Percentiles rank a stretch among this genome's conserved stretches.
Evolutionary conservation across 176 grass and related monocot species (phyloP).

Genomic region (Canna indica): DNA sequence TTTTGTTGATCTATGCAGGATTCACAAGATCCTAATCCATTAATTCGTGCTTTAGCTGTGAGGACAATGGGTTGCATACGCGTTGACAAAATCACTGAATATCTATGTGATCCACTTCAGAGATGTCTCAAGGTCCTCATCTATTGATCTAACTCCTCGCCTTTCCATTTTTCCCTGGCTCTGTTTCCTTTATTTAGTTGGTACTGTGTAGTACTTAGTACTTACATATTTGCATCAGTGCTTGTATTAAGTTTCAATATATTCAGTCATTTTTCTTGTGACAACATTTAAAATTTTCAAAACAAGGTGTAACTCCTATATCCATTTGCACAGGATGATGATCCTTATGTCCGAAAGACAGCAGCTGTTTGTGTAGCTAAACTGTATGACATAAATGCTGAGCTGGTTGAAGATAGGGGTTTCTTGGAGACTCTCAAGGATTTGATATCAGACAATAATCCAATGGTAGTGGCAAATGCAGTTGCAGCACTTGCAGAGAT

Average conservation of each 20-base stretch:
- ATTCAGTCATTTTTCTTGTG: not conserved
- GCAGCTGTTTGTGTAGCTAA: slow-evolving; percentile 99
- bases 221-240: not conserved
- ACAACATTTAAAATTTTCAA: not conserved
- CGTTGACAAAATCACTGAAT: slow-evolving; percentile 98
- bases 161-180: not conserved
- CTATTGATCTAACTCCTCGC: slow-evolving; percentile 5
- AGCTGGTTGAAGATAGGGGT: slow-evolving; percentile 94
- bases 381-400: slow-evolving; percentile 97
- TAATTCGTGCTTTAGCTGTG: slow-evolving; percentile 97
- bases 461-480: slow-evolving; percentile 99
- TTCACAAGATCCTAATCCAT: slow-evolving; percentile 94
- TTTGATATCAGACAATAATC: slow-evolving; percentile 98
- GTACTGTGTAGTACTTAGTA: not conserved
- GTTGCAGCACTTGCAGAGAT: slow-evolving; percentile 98
- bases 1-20: slow-evolving; percentile 37
- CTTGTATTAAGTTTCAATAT: not conserved
- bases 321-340: slow-evolving; percentile 57
- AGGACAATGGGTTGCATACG: slow-evolving; percentile 99
- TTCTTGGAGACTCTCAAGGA: slow-evolving; percentile 90
- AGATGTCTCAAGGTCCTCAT: slow-evolving; percentile 86
- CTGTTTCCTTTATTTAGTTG: not conserved
- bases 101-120: slow-evolving; percentile 96
- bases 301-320: not conserved
- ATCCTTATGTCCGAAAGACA: slow-evolving; percentile 98